Evolutionary conservation across 805 yeast genomes (phyloP).

Genomic region (Isabelozyma rhagii): DNA sequence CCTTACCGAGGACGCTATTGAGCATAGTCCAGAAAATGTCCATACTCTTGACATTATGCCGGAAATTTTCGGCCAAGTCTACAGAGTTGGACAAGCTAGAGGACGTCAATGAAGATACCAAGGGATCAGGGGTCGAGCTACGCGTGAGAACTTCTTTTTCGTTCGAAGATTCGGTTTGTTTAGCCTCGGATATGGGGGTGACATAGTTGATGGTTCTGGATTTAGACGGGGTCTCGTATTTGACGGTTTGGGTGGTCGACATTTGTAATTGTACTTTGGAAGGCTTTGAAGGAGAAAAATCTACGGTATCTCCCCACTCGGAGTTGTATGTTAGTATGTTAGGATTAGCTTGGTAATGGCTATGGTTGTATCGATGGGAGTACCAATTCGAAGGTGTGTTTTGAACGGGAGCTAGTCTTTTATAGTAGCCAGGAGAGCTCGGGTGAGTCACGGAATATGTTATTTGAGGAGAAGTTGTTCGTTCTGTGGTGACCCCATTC

Average conservation of each 20-base stretch:
- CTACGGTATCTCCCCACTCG: slow-evolving; percentile 24
- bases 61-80: not conserved
- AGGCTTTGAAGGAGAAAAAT: slow-evolving; percentile 10
- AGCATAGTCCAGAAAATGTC: slow-evolving; percentile 53
- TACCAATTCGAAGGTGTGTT: not conserved
- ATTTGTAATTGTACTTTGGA: slow-evolving; percentile 1
- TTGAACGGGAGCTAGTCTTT: not conserved
- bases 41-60: slow-evolving; percentile 16
- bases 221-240: slow-evolving; percentile 10
- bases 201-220: slow-evolving; percentile 1
- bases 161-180: not conserved
- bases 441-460: not conserved
- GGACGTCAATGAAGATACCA: not conserved
- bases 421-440: not conserved
- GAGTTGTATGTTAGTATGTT: slow-evolving; percentile 10
- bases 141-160: not conserved
- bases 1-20: slow-evolving; percentile 63
- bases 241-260: slow-evolving; percentile 7
- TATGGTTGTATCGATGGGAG: not conserved
- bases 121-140: not conserved
- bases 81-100: not conserved
- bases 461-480: not conserved
- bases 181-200: slow-evolving; percentile 5
- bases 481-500: not conserved
- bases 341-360: not conserved